Base-by-base conservation (phyloP, 164 flowering plant species). In the Cinnamomum chago region DNA sequence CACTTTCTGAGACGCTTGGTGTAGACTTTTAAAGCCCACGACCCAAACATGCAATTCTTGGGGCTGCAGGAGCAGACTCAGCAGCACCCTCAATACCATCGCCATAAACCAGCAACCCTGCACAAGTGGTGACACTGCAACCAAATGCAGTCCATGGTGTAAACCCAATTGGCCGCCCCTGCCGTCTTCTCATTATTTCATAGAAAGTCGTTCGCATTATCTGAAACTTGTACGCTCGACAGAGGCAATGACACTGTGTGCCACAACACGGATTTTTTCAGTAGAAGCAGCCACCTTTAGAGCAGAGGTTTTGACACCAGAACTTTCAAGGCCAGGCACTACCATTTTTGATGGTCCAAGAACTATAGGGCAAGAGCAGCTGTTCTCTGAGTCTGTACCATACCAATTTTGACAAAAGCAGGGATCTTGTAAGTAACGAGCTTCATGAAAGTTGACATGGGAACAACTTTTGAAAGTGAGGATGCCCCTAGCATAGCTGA, bases 1-100 rank as follows among this genome's bases (percentile, higher is more conserved):
- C n/a, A 82, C 88, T 64, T 52, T 84, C 76, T 76, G 80, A 47
- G 97, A 91, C 64, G 94, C 90, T 79, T 82, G 81, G 25, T 83
- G 96, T 65, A 95, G 74, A 76, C 83, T 88, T 73, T 85, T 85
- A 70, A 70, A 95, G 85, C 11, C 97, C 99, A 30, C 95, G 94
- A 23, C 98, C 98, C 82, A 95, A 83, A 81, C 82, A 86, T 9
- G 97, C 98, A 78, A 93, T 92, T 10, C 89, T 86, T 7, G 93
- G 86, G 40, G 97, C 99, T 3, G 85, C 77, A 23, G 96, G 97
- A 50, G 89, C 76, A 22, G 97, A 90, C 76, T 90, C 97, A 12
- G 81, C 92, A 77, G 87, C 98, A 84, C 89, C 91, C 81, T 95
- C 98, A 67, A 95, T 91, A 35, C 99, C 94, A 82, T 95, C 98